Evolutionary conservation across 148 eudicot genomes (phyloP), one percentile per base, ranked within the genome.

Genomic region (Persicaria tinctoria): DNA sequence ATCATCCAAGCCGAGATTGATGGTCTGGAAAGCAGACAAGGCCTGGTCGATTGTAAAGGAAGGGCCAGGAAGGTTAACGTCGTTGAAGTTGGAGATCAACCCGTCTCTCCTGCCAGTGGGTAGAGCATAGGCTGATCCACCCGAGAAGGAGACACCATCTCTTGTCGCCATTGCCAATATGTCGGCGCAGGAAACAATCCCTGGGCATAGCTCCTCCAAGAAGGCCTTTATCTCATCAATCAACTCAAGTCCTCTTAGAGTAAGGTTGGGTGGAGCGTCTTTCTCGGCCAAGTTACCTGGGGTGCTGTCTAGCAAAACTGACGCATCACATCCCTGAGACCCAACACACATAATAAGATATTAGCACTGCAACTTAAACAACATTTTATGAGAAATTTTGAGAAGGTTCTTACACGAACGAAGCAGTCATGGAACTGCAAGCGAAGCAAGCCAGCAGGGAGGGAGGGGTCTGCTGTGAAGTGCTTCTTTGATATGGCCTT

Each of bases 261-360:
- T 72, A 0, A 76, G 11, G 73, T 80, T 80, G 4, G 82, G 82
- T 6, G 76, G 57, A 2, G 82, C 82, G 53, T 76, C 82, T 72
- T 80, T 80, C 73, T 80, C 79, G 9, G 76, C 68, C 38, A 38
- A 18, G 50, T 46, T 62, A 7, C 17, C 49, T 2, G 8, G 46
- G n/a, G 72, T 48, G 66, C 71, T 32, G 44, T 80, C 76, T 63
- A 80, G 1, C 6, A 80, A 66, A 50, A 80, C n/a, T 4, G 79
- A 80, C n/a, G 17, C 82, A 45, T 80, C 82, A 63, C 82, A 80
- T 4, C 79, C 82, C 82, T 80, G 66, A 46, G 53, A 68, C 49
- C 8, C 2, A 41, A 41, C 44, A 51, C 57, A 49, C 2, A 60
- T 8, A 2, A 46, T 46, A 18, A 70, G 51, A 46, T 20, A 60